A percentile compares a stretch with the other conserved stretches of the same genome.
Conservation (phyloP, 805 yeast species). For the Myxozyma sirexii region DNA sequence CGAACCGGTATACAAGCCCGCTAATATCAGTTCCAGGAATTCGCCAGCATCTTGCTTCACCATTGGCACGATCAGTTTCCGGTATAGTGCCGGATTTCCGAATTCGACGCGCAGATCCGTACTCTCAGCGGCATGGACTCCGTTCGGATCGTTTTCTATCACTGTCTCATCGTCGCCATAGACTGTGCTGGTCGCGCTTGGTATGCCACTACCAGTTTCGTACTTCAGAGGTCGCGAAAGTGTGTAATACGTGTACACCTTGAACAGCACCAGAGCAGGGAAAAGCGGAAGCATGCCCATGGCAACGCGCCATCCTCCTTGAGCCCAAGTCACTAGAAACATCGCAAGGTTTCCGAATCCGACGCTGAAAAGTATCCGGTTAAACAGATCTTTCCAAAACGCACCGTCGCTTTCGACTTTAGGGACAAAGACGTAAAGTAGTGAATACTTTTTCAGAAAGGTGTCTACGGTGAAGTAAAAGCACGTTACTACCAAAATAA, state of each 20-base stretch:
- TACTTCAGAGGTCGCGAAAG: slow-evolving; percentile 17
- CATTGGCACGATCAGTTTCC: slow-evolving; percentile 29
- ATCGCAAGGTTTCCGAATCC: slow-evolving; percentile 45
- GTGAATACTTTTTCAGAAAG: slow-evolving; percentile 43
- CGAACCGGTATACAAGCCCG: background rate
- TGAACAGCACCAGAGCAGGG: slow-evolving; percentile 39
- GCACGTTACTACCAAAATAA: slow-evolving; percentile 42
- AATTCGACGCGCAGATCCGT: slow-evolving; percentile 23
- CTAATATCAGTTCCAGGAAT: background rate
- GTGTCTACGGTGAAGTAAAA: slow-evolving; percentile 40
- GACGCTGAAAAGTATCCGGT: slow-evolving; percentile 42
- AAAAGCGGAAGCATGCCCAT: slow-evolving; percentile 41
- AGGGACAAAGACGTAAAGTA: slow-evolving; percentile 44
- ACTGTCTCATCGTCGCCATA: slow-evolving; percentile 3
- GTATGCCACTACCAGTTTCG: background rate
- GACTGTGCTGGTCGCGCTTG: background rate
- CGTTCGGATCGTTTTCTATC: too few species aligned
- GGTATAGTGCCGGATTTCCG: slow-evolving; percentile 26
- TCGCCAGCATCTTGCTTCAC: slow-evolving; percentile 12
- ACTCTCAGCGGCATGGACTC: too few species aligned
- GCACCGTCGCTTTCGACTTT: slow-evolving; percentile 45
- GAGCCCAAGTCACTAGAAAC: slow-evolving; percentile 45
- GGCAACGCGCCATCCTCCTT: slow-evolving; percentile 43
- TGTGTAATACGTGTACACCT: slow-evolving; percentile 28
- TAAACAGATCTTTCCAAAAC: slow-evolving; percentile 44